phyloP scores from a whole-genome alignment of 768 basidiomycete species.

The Exidia glandulosa region DNA sequence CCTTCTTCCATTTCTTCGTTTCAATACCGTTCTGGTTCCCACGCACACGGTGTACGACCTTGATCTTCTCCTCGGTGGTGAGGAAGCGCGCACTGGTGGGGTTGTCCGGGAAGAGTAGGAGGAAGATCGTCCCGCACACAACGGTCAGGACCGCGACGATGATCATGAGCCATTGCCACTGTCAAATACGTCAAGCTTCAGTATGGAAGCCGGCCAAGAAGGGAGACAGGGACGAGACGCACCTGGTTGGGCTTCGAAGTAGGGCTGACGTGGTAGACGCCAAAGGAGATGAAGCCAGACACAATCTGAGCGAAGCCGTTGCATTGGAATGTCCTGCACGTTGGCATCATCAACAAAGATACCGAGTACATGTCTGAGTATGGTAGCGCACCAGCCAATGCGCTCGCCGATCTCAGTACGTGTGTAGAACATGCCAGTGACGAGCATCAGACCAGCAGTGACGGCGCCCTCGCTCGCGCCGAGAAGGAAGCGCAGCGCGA shows the following conservation, averaged over 20 bases:
- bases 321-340: constrained; percentile 13
- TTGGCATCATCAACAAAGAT: neutral
- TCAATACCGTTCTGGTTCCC: constrained; percentile 19
- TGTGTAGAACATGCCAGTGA: constrained; percentile 13
- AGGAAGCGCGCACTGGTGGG: constrained; percentile 16
- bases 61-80: constrained; percentile 12
- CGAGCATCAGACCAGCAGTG: constrained; percentile 14
- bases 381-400: constrained; percentile 7
- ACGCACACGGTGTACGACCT: constrained; percentile 14
- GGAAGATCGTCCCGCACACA: constrained; percentile 10
- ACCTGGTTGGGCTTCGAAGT: constrained; percentile 3
- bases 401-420: constrained; percentile 12
- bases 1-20: constrained; percentile 15
- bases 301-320: constrained; percentile 11
- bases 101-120: constrained; percentile 15
- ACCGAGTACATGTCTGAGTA: neutral
- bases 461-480: constrained; percentile 13
- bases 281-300: constrained; percentile 12
- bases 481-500: constrained; percentile 12
- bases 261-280: constrained; percentile 5
- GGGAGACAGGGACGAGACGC: neutral
- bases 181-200: neutral
- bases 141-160: constrained; percentile 12
- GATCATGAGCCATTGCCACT: constrained; percentile 17
- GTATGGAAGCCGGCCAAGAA: neutral